Evolutionary conservation across 805 yeast species (phyloP).

Genomic region (Torulaspora quercuum): DNA sequence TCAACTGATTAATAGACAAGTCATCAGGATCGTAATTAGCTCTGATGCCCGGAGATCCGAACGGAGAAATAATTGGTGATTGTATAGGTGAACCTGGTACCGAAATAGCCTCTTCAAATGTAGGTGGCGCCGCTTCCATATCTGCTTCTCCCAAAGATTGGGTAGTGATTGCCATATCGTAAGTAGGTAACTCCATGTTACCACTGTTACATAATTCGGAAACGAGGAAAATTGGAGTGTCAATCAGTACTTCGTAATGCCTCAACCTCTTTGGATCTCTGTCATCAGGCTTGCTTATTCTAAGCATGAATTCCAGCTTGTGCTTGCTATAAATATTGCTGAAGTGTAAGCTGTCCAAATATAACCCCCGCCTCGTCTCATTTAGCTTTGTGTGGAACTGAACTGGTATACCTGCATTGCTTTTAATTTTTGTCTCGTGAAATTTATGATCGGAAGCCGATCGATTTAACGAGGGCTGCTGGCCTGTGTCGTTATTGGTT

Average conservation of each 20-base stretch:
- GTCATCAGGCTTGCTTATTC: slow-evolving; percentile 62
- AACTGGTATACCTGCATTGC: slow-evolving; percentile 23
- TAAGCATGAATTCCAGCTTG: slow-evolving; percentile 63
- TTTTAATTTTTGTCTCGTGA: slow-evolving; percentile 19
- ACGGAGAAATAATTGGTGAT: slow-evolving; percentile 22
- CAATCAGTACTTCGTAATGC: slow-evolving; percentile 77
- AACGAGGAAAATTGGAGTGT: slow-evolving; percentile 63
- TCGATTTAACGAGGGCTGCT: not conserved
- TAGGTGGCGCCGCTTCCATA: slow-evolving; percentile 44
- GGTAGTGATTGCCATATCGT: slow-evolving; percentile 26
- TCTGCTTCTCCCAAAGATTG: slow-evolving; percentile 7
- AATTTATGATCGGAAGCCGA: slow-evolving; percentile 18
- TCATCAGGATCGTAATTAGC: slow-evolving; percentile 22
- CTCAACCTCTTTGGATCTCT: slow-evolving; percentile 47
- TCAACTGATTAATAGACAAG: slow-evolving; percentile 21
- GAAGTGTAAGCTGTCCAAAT: slow-evolving; percentile 60
- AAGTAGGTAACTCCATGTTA: slow-evolving; percentile 41
- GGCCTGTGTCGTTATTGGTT: slow-evolving; percentile 5
- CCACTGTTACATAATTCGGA: slow-evolving; percentile 42
- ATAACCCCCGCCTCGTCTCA: slow-evolving; percentile 39
- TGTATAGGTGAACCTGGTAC: slow-evolving; percentile 46
- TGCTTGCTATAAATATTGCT: slow-evolving; percentile 62
- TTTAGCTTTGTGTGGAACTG: slow-evolving; percentile 25
- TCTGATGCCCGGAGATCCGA: slow-evolving; percentile 20
- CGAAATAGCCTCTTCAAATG: slow-evolving; percentile 63